These are phyloP conservation scores for Cucumis hystrix DNA, from an alignment of 306 rosid species.

Conservation along the genomic window DNA sequence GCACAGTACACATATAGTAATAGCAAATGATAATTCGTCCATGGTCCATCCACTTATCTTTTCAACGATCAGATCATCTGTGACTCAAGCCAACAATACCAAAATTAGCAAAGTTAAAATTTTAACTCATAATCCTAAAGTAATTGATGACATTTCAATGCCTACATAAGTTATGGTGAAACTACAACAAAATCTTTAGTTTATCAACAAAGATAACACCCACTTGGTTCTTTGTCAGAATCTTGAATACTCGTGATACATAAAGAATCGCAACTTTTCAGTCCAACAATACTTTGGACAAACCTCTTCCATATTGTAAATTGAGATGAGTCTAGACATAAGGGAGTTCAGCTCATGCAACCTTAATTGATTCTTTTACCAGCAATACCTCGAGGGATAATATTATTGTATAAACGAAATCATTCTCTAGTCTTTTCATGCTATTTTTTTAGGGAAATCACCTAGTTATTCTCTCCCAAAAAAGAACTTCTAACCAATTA, in stretches of 20 bases:
- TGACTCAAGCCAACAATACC: constrained; percentile 7
- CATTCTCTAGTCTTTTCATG: not conserved
- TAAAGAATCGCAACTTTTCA: too few species aligned
- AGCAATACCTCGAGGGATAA: not conserved
- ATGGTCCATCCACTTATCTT: constrained; percentile 17
- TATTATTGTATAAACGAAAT: not conserved
- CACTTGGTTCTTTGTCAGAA: not conserved
- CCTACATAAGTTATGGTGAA: not conserved
- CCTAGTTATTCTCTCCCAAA: not conserved
- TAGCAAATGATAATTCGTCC: constrained; percentile 17
- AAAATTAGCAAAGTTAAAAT: not conserved
- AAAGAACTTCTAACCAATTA: not conserved
- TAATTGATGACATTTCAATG: not conserved
- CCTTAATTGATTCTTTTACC: not conserved
- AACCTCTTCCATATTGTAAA: too few species aligned
- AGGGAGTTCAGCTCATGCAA: not conserved
- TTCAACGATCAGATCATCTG: constrained; percentile 7
- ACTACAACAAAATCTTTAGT: not conserved
- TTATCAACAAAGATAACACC: not conserved
- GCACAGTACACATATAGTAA: constrained; percentile 24
- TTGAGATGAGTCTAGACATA: not conserved
- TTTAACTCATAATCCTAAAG: not conserved
- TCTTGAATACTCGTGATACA: not conserved
- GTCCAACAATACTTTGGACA: too few species aligned
- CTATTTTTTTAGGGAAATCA: not conserved